Base-by-base conservation (phyloP, 1,284 basidiomycete species). In the Puccinia horiana region DNA sequence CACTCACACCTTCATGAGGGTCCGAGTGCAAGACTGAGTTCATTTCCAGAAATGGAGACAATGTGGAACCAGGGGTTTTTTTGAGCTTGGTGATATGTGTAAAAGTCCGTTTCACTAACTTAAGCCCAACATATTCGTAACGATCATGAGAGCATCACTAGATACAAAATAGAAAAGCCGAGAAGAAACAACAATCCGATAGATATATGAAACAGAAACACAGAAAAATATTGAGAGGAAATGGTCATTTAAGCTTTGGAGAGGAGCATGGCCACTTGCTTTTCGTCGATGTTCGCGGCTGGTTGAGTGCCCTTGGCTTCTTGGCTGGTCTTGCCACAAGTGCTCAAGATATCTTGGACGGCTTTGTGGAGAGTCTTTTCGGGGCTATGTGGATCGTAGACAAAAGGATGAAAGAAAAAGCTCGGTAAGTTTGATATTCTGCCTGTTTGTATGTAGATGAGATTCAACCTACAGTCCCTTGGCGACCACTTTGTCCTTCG, bases 251-350 rank as follows among this genome's bases (percentile, higher is more conserved):
- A 67, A 67, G 37, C 40, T 40, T 44, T 67, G 37, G 65, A 67
- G 65, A 67, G 65, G 40, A 67, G 65, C 40, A 67, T n/a, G 65
- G 16, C 40, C 2, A 42, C 65, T 23, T 44, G 65, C 40, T 67
- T 67, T 5, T 67, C 65, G 40, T 67, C 65, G 40, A 61, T 23
- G 11, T 61, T n/a, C 52, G 16, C 23, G 29, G 29, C 56, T 12
- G 56, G 29, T 61, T 61, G 0, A 32, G 11, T 8, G 56, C 56
- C 56, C 29, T 61, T 61, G 26, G 56, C 26, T 32, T 61, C 26
- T 9, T 29, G 6, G 56, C 4, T 18, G n/a, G n/a, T 0, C 11
- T 29, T 11, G 56, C 56, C 56, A 61, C 56, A 61, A 23, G n/a
- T 61, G 56, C 11, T 32, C 56, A 61, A 61, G 29, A 61, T 61